Base-by-base conservation (phyloP, 1,139 yeast species). In the Blastobotrys arbuscula region DNA sequence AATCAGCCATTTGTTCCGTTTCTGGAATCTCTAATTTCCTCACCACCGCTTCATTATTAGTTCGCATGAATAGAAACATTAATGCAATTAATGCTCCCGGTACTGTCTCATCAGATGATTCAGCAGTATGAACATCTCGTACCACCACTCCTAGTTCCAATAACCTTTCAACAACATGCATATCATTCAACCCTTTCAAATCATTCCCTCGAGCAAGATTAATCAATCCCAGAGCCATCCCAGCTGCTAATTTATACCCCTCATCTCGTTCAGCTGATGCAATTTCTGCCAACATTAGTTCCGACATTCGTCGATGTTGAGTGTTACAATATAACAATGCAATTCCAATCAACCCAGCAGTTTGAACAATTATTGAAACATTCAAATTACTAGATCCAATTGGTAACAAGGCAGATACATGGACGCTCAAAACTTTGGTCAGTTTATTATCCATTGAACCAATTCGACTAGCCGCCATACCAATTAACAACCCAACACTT, bases 401-500 rank as follows among this genome's bases (percentile, higher is more conserved):
- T 0, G 99, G 99, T 26, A 94, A 71, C 37, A 94, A 69, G 0
- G 97, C 97, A 16, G 86, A 89, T 6, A 95, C 88, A 66, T 94
- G 98, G 9, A 94, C 96, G 2, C 96, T 84, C 44, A 94, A 70
- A 0, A 94, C 96, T 61, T 89, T 90, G 0, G 97, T 88, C 44
- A 94, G 70, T 59, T 88, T 89, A 44, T 82, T 74, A 69, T 92
- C 92, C 89, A 85, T 85, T 0, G 94, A 72, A 0, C 97, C 92
- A 55, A 76, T 73, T 54, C 82, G 72, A 65, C 96, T 87, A 0
- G 97, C 96, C 13, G 97, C 82, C 88, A 92, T 84, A 1, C 99
- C 99, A 26, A 94, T 70, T 31, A 94, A 70, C 40, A 92, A 70
- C 0, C 97, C 97, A 36, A 89, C 82, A 64, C 96, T 86, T 0